Conservation (phyloP, 2,329 filamentous ascomycete genomes). For the Hansfordia pulvinata region DNA sequence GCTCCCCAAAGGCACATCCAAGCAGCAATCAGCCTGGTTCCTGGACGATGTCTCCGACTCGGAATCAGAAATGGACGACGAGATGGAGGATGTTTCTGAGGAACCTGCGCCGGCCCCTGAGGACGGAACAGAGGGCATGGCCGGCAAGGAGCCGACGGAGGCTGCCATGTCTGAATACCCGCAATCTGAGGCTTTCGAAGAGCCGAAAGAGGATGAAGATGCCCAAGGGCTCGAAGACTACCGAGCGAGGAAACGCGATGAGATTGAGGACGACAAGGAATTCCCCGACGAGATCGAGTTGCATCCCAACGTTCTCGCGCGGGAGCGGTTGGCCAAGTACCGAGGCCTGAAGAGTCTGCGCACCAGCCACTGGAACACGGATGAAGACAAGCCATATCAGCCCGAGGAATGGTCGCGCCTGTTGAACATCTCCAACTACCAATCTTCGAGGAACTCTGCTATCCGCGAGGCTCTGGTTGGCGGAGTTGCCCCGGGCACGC, state of each 20-base stretch:
- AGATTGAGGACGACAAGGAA: conserved; percentile 81
- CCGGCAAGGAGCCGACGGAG: conserved; percentile 57
- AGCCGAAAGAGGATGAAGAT: conserved; percentile 69
- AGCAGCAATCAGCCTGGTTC: conserved; percentile 92
- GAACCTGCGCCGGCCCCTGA: conserved; percentile 54
- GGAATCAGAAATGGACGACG: conserved; percentile 58
- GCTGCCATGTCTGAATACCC: conserved; percentile 78
- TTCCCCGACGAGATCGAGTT: conserved; percentile 97
- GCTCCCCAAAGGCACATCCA: conserved; percentile 81
- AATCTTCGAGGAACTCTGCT: conserved; percentile 62
- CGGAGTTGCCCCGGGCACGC: conserved; percentile 70
- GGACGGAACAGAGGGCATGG: conserved; percentile 65
- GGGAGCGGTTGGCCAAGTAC: conserved; percentile 76
- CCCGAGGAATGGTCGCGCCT: conserved; percentile 83
- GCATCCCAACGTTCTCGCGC: conserved; percentile 71
- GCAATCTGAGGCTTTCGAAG: conserved; percentile 83
- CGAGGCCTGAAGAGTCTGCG: conserved; percentile 84
- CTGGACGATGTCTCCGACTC: conserved; percentile 67
- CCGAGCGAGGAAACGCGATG: conserved; percentile 61
- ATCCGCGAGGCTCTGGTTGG: conserved; percentile 78
- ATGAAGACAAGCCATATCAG: conserved; percentile 75
- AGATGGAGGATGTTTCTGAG: conserved; percentile 26
- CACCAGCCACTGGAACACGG: conserved; percentile 77
- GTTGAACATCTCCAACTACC: conserved; percentile 81
- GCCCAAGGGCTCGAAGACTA: conserved; percentile 70